A percentile compares a stretch with the other conserved stretches of the same genome.
Evolutionary conservation across 192 early-diverging fungal species (phyloP).

Genomic region (Chytriomyces confervae): DNA sequence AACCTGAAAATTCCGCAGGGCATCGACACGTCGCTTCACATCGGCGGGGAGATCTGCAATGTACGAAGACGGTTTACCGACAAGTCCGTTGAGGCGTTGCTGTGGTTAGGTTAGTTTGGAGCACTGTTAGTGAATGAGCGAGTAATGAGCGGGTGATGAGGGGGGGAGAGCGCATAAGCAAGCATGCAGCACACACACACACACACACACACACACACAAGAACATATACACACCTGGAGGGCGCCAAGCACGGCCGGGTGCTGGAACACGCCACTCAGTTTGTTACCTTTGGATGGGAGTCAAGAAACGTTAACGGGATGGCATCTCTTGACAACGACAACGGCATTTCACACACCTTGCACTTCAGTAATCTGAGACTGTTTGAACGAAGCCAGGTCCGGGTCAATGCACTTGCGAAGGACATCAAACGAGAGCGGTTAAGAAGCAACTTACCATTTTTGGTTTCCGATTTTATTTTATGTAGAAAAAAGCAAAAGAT

Average conservation of each 20-base stretch:
- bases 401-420: neutral
- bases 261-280: constrained; percentile 41
- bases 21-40: constrained; percentile 86
- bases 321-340: neutral
- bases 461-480: constrained; percentile 1
- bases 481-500: neutral
- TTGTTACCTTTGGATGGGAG: constrained; percentile 21
- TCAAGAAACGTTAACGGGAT: neutral
- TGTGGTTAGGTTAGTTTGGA: constrained; percentile 49
- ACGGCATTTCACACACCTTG: constrained; percentile 1
- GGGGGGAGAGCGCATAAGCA: neutral
- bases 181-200: neutral
- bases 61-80: constrained; percentile 70
- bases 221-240: constrained; percentile 38
- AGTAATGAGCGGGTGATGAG: neutral
- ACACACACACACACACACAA: constrained; percentile 41
- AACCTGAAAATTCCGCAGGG: constrained; percentile 85
- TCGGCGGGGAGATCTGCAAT: constrained; percentile 64
- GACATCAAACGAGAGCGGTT: neutral
- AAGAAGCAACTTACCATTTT: neutral
- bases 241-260: constrained; percentile 45
- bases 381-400: neutral
- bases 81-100: constrained; percentile 76
- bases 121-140: constrained; percentile 2
- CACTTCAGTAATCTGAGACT: constrained; percentile 19